Percentiles rank a stretch among this genome's conserved stretches.
phyloP scores from a whole-genome alignment of 2,329 filamentous ascomycete species.

The Xylariaceae sp. region DNA sequence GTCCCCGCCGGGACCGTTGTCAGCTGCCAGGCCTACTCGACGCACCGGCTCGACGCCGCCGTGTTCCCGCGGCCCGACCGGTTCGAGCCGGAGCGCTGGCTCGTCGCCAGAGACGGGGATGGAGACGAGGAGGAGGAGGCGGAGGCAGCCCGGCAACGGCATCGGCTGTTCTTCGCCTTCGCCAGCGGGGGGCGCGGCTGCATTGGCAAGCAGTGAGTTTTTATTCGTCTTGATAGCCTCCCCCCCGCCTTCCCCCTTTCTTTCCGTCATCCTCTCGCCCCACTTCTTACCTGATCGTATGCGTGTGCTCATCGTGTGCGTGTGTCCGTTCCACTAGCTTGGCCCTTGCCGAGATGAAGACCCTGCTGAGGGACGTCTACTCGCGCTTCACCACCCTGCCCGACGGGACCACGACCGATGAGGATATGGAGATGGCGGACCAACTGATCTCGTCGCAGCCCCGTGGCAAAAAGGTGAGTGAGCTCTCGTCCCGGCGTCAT shows the following conservation, averaged over 20 bases:
- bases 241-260: too few species aligned
- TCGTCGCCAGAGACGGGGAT: too few species aligned
- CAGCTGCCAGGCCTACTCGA: conserved; percentile 53
- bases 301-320: neutral
- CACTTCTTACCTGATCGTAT: too few species aligned
- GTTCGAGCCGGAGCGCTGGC: conserved; percentile 80
- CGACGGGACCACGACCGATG: conserved; percentile 44
- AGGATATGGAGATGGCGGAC: conserved; percentile 57
- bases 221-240: neutral
- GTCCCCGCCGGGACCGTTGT: conserved; percentile 48
- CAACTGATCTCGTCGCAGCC: conserved; percentile 61
- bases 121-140: conserved; percentile 61
- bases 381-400: conserved; percentile 47
- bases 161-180: conserved; percentile 58
- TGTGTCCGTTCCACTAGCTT: conserved; percentile 32
- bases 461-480: too few species aligned
- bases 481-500: too few species aligned
- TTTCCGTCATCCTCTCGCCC: too few species aligned
- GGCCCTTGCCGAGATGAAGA: conserved; percentile 62
- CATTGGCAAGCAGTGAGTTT: conserved; percentile 57
- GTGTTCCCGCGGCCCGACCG: conserved; percentile 72
- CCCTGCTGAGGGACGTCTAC: conserved; percentile 55
- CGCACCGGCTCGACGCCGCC: conserved; percentile 50
- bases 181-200: conserved; percentile 58
- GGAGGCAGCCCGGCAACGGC: conserved; percentile 59